Percentiles rank a stretch among this genome's conserved stretches.
phyloP scores from a whole-genome alignment of 805 yeast genomes.

The Ogataea nitratoaversa region DNA sequence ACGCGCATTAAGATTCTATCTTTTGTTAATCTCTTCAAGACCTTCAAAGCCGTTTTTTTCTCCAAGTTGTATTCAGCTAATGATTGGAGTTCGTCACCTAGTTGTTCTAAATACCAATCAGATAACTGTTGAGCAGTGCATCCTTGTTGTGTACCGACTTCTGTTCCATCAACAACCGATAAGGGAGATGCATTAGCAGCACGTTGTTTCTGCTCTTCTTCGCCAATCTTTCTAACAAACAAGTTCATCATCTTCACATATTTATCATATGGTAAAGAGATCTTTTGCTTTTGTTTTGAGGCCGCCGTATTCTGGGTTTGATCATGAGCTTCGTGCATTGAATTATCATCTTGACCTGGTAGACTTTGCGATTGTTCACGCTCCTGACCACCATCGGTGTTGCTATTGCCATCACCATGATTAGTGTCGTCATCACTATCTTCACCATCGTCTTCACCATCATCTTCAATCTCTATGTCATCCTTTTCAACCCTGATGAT shows the following conservation, averaged over 20 bases:
- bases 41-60: slow-evolving; percentile 68
- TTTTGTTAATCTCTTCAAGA: slow-evolving; percentile 74
- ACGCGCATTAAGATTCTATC: slow-evolving; percentile 79
- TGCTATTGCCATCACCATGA: slow-evolving; percentile 16
- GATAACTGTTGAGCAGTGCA: slow-evolving; percentile 63
- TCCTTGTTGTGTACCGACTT: slow-evolving; percentile 41
- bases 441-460: slow-evolving; percentile 30
- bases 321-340: too few species aligned
- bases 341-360: slow-evolving; percentile 10
- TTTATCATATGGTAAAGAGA: slow-evolving; percentile 74
- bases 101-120: slow-evolving; percentile 76
- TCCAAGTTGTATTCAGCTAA: slow-evolving; percentile 72
- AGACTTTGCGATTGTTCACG: slow-evolving; percentile 6
- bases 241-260: slow-evolving; percentile 80
- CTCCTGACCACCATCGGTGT: neutral
- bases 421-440: slow-evolving; percentile 36
- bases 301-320: slow-evolving; percentile 4
- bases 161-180: slow-evolving; percentile 33
- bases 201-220: slow-evolving; percentile 18
- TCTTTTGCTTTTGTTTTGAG: slow-evolving; percentile 30
- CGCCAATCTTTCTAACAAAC: slow-evolving; percentile 52
- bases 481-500: slow-evolving; percentile 93
- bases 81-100: slow-evolving; percentile 64
- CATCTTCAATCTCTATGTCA: slow-evolving; percentile 84
- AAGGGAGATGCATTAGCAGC: slow-evolving; percentile 59